Conservation (phyloP, 148 eudicot genomes). For the Rhododendron mucronatum region DNA sequence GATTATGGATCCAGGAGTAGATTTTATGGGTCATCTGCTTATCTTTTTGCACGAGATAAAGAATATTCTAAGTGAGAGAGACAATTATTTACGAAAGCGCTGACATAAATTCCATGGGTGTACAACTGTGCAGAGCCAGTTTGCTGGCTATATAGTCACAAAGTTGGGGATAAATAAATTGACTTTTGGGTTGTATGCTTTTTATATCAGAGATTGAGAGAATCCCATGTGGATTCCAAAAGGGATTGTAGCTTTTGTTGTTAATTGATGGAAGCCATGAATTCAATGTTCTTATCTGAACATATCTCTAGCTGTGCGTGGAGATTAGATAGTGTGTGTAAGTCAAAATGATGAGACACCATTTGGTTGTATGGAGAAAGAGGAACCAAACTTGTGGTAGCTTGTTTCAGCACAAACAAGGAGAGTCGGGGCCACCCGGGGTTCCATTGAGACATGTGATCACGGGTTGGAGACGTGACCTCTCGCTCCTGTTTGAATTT, state of each 20-base stretch:
- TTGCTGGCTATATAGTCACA: not conserved
- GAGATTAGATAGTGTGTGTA: not conserved
- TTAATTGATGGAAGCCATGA: not conserved
- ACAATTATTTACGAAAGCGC: not conserved
- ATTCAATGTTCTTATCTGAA: not conserved
- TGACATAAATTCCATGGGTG: not conserved
- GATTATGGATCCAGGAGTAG: not conserved
- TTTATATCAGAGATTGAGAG: not conserved
- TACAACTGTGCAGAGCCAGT: not conserved
- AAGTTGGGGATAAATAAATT: not conserved
- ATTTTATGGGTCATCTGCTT: not conserved
- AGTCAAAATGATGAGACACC: slow-evolving; percentile 1
- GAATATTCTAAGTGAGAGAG: not conserved
- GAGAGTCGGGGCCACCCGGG: not conserved
- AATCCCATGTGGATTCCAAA: not conserved
- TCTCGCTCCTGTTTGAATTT: no score
- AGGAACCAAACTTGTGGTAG: not conserved
- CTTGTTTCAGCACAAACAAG: not conserved
- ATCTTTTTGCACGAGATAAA: not conserved
- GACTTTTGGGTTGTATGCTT: not conserved
- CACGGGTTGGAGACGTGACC: no score
- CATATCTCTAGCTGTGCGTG: not conserved
- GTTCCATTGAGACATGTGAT: no score
- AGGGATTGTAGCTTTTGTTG: not conserved
- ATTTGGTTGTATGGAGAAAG: not conserved